Evolutionary conservation across 148 eudicot species (phyloP).

Genomic region (Chenopodium quinoa): DNA sequence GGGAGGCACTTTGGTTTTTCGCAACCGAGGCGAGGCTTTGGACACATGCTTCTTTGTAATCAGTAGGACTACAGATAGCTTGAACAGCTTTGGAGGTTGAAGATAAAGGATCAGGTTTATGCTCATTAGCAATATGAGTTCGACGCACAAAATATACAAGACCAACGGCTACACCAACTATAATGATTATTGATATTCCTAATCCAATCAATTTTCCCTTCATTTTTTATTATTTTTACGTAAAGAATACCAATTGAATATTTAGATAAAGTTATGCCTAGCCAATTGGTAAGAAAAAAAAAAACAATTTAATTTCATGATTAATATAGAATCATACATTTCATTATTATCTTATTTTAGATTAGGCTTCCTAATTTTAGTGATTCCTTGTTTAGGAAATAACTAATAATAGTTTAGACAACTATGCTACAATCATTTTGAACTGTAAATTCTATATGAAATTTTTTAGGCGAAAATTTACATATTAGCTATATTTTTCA

Average conservation of each 20-base stretch:
- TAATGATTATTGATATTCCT: constrained; percentile 37
- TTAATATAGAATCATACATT: neutral
- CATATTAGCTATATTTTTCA: neutral
- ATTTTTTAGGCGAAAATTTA: too few species aligned
- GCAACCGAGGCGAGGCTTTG: constrained; percentile 34
- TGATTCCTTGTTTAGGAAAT: constrained; percentile 12
- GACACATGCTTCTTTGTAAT: constrained; percentile 47
- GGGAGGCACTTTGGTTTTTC: constrained; percentile 42
- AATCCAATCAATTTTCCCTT: constrained; percentile 39
- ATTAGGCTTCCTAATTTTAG: neutral
- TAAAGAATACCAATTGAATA: neutral
- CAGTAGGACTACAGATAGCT: constrained; percentile 47
- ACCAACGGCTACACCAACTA: constrained; percentile 41
- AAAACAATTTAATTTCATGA: neutral
- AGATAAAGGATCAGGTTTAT: constrained; percentile 9
- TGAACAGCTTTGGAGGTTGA: constrained; percentile 38
- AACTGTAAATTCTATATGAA: too few species aligned
- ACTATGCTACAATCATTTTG: neutral
- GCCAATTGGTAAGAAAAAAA: constrained; percentile 4
- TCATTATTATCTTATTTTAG: constrained; percentile 19
- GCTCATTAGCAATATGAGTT: neutral
- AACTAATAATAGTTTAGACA: neutral
- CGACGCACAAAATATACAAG: constrained; percentile 32
- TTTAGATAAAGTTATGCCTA: neutral
- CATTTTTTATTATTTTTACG: constrained; percentile 8